Conservation (phyloP, 306 rosid species). For the Carpinus fangiana region DNA sequence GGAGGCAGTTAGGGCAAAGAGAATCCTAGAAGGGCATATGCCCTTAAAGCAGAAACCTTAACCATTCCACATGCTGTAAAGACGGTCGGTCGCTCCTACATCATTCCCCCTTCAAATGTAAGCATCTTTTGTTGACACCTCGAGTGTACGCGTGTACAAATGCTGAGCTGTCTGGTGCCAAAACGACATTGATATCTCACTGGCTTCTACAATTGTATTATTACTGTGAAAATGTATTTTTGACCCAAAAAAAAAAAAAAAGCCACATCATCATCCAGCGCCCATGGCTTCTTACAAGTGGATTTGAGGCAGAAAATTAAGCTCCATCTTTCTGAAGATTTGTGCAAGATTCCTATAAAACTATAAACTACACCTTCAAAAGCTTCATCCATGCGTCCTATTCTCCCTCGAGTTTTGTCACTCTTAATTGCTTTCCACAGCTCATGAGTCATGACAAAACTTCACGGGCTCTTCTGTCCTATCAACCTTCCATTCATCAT, state of each 20-base stretch:
- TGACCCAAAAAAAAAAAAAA: no score
- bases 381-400: neutral
- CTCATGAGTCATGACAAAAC: no score
- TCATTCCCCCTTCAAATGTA: conserved; percentile 19
- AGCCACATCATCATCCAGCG: no score
- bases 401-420: neutral
- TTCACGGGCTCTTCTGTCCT: neutral
- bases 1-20: neutral
- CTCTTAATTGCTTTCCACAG: neutral
- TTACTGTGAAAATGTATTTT: neutral
- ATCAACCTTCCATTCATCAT: neutral
- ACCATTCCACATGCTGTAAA: neutral
- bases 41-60: neutral
- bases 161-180: conserved; percentile 5
- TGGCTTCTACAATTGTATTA: neutral
- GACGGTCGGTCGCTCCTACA: neutral
- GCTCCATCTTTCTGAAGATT: neutral
- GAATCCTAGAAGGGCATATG: neutral
- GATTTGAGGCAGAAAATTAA: neutral
- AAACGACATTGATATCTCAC: neutral
- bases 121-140: conserved; percentile 15
- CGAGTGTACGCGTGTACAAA: conserved; percentile 2
- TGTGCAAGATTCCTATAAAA: neutral
- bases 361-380: neutral
- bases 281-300: neutral